Percentiles rank a stretch among this genome's conserved stretches.
These are phyloP conservation scores for Penicillium turbatum DNA, from an alignment of 495 filamentous ascomycete genomes.

Conservation along the genomic window DNA sequence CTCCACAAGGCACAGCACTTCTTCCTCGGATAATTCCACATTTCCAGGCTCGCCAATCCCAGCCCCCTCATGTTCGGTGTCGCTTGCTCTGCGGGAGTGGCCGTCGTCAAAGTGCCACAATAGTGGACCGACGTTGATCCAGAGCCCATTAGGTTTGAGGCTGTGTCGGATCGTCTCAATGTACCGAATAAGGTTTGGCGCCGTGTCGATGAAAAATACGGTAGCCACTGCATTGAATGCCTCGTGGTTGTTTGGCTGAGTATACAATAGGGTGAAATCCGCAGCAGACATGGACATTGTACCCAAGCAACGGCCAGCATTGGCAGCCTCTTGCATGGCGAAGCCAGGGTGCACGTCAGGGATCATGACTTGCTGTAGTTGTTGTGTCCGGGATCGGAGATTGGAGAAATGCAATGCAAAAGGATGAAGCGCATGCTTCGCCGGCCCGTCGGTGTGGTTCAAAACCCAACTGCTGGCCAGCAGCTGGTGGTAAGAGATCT, in stretches of 20 bases:
- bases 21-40: slow-evolving; percentile 83
- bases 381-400: slow-evolving; percentile 61
- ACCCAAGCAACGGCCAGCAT: slow-evolving; percentile 23
- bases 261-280: slow-evolving; percentile 79
- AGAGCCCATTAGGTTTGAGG: slow-evolving; percentile 70
- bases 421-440: slow-evolving; percentile 59
- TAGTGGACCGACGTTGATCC: slow-evolving; percentile 86
- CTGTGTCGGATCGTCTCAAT: slow-evolving; percentile 77
- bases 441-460: slow-evolving; percentile 57
- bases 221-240: slow-evolving; percentile 78
- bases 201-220: slow-evolving; percentile 96
- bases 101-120: slow-evolving; percentile 80
- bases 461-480: slow-evolving; percentile 83
- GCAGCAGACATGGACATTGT: slow-evolving; percentile 80
- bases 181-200: slow-evolving; percentile 85
- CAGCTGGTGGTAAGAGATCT: slow-evolving; percentile 92
- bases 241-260: slow-evolving; percentile 49
- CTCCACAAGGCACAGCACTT: slow-evolving; percentile 72
- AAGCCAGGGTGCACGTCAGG: slow-evolving; percentile 72
- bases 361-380: slow-evolving; percentile 63
- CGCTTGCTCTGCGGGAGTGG: slow-evolving; percentile 36
- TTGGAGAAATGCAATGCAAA: slow-evolving; percentile 83
- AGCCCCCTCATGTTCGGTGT: slow-evolving; percentile 18
- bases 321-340: slow-evolving; percentile 42
- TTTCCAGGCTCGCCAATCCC: slow-evolving; percentile 76